Evolutionary conservation across 1,139 yeast genomes (phyloP), one percentile per base, ranked within the genome.

Genomic region (Debaryomyces subglobosus): DNA sequence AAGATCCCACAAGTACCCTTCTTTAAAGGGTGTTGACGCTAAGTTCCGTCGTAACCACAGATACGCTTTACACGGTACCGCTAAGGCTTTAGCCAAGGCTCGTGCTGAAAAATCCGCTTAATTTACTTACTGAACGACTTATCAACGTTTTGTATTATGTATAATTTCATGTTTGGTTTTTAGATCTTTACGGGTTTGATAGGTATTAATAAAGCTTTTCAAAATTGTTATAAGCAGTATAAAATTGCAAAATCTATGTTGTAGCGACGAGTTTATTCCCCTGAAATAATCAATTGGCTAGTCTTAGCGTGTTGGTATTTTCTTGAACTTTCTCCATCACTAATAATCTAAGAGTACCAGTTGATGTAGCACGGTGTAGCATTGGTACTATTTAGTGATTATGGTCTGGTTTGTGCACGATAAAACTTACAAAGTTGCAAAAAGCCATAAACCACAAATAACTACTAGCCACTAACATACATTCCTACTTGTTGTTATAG

Each of bases 1-100:
- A 70, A 88, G 82, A 85, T 87, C 97, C 74, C 79, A 85, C 96
- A 92, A 89, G 84, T 90, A 92, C 86, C 96, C 97, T 67, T 91
- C 98, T 62, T 85, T 90, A 79, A 92, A 89, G 83, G 96, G 96
- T 84, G 97, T 92, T 77, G 98, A 94, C 79, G 86, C 99, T 74
- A 94, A 94, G 88, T 94, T 94, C 96, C 86, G 85, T 77, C 89
- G 98, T 84, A 94, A 94, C 96, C 98, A 92, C 94, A 91, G 90
- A 83, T 90, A 86, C 81, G 98, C 97, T 81, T 85, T 90, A 73
- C 97, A 89, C 81, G 99, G 99, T 79, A 90, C 96, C 67, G 92
- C 89, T 66, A 90, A 84, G 82, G 91, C 91, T 67, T 84, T 90
- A 73, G 96, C 96, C 75, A 87, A 85, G 71, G 85, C 84, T 64